Evolutionary conservation across 192 early-diverging fungal species (phyloP), one percentile per base, ranked within the genome.

Genomic region (Podochytrium sp.): DNA sequence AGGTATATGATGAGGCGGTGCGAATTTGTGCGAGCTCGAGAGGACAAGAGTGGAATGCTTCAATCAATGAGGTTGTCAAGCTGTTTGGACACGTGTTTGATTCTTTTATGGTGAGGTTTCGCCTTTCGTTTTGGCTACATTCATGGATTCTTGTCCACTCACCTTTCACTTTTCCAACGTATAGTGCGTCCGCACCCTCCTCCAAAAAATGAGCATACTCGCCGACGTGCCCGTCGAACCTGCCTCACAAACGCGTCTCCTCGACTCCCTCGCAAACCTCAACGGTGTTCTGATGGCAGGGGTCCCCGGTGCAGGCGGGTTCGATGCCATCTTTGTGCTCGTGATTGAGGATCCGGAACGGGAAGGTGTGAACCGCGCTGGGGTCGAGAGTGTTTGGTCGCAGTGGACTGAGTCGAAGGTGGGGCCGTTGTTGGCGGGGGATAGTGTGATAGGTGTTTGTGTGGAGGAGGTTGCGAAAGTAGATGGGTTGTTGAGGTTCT

Each of bases 251-350:
- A 96, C 96, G 2, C 65, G 83, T 4, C 79, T 99, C 47, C 76
- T 99, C 35, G 92, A 98, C 80, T 89, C 90, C 2, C 96, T 92
- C 73, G 83, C 91, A 73, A 65, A 79, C 3, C 81, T 92, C 2
- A 89, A 92, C 47, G 98, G 98, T 51, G 90, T 95, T 7, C 71
- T 97, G 23, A 91, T 95, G 89, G 92, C 94, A 20, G 96, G 95
- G 27, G 96, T 99, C 2, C 98, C 98, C 25, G 98, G 98, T 53
- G 92, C 97, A 57, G 98, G 98, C 43, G 98, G 98, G 3, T 98
- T 88, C 63, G 98, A 99, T 79, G 98, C 98, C 5, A 98, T 99
- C 68, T 97, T 94, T 76, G 95, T 93, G 64, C 84, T 99, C 47
- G 83, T 72, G 1, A 43, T 83, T 40, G 65, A 75, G 30, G 37